A percentile compares a stretch with the other conserved stretches of the same genome.
These are phyloP conservation scores for Trichoderma hamatum DNA, from an alignment of 2,329 filamentous ascomycete species.

Conservation along the genomic window DNA sequence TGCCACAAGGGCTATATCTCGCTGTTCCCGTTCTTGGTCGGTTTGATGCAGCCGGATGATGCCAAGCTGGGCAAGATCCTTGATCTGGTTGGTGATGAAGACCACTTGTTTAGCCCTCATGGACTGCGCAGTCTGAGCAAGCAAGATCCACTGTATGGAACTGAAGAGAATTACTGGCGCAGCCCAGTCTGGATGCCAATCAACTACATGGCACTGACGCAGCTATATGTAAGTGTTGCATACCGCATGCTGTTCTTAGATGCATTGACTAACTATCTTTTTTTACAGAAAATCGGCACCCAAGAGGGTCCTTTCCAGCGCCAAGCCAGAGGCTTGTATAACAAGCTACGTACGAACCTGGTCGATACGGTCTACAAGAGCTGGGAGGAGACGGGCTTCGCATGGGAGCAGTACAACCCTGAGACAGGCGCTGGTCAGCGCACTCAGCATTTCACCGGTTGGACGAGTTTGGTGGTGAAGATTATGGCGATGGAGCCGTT, in stretches of 20 bases:
- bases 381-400: slow-evolving; percentile 92
- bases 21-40: slow-evolving; percentile 87
- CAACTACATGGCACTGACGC: slow-evolving; percentile 83
- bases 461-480: slow-evolving; percentile 98
- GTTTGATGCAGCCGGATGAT: slow-evolving; percentile 74
- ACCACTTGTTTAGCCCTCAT: slow-evolving; percentile 86
- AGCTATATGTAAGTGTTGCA: slow-evolving; percentile 69
- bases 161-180: slow-evolving; percentile 95
- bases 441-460: slow-evolving; percentile 97
- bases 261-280: slow-evolving; percentile 44
- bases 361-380: slow-evolving; percentile 85
- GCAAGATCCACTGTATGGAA: slow-evolving; percentile 80
- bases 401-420: slow-evolving; percentile 98
- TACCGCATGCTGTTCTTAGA: background rate
- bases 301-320: slow-evolving; percentile 68
- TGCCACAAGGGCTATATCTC: slow-evolving; percentile 98
- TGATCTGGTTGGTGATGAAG: slow-evolving; percentile 75
- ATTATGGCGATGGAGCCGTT: slow-evolving; percentile 93
- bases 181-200: slow-evolving; percentile 95
- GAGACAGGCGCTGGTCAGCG: slow-evolving; percentile 92
- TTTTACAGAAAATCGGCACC: slow-evolving; percentile 60
- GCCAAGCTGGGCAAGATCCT: slow-evolving; percentile 74
- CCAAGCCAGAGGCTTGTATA: slow-evolving; percentile 75
- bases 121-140: slow-evolving; percentile 91
- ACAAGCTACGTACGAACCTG: slow-evolving; percentile 75